Base-by-base conservation (phyloP, 176 grass and related monocot species). In the Oryza punctata region DNA sequence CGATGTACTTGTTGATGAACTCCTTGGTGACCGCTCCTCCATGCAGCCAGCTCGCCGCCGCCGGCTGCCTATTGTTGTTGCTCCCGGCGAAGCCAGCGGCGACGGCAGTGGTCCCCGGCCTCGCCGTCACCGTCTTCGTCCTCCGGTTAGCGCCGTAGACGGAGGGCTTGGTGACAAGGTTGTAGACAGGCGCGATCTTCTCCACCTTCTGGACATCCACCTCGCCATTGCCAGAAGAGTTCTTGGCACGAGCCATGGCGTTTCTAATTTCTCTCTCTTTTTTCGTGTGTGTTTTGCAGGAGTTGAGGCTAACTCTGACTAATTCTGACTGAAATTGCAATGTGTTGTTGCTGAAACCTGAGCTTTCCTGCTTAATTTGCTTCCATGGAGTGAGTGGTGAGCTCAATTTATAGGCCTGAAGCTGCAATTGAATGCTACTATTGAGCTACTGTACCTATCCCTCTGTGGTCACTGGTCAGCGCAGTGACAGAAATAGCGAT, bases 131-230 rank as follows among this genome's bases (percentile, higher is more conserved):
- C 1, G 37, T 69, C 19, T 11, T 9, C 9, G 7, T 29, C 43
- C 46, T 70, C 0, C 73, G 23, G 14, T 32, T 72, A 3, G 32
- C 27, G 30, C 8, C 18, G 63, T 73, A 74, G 21, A 84, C 15
- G 3, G 67, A 73, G 1, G 87, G 76, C 70, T 76, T 89, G 38
- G 49, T 63, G 28, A 84, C 23, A 7, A 84, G 35, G 69, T 80
- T 88, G 47, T 72, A 32, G 69, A 84, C 69, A 6, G 65, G 23
- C 5, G 83, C 81, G n/a, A 89, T 84, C 87, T 50, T 89, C 8
- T 89, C 81, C 5, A 89, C 81, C 47, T 89, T 89, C 13, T 89
- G 81, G 67, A 89, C 82, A 63, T 37, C 73, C 29, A 89, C 82
- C 57, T 81, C 72, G 0, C 65, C 88, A 10, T 81, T 80, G 7